Base-by-base conservation (phyloP, 2,329 filamentous ascomycete species). In the Aspergillus tanneri region DNA sequence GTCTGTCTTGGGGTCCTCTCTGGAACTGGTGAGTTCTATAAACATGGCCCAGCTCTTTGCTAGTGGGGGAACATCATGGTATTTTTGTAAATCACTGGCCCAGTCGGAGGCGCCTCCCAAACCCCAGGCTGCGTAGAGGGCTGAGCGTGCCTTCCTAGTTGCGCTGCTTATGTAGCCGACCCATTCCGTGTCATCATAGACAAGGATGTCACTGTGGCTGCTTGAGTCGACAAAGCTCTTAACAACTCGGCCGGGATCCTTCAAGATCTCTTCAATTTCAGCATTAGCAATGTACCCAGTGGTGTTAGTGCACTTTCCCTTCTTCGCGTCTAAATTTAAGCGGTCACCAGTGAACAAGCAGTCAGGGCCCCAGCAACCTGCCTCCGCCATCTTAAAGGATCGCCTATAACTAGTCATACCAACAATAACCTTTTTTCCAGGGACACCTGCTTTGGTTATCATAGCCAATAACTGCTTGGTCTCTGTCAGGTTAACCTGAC, bases 401-500 rank as follows among this genome's bases (percentile, higher is more conserved):
- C 67, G 56, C 0, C 66, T 68, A 49, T 70, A 70, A 52, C 62
- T 67, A 10, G 57, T 44, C 1, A 63, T 49, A 11, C 68, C 67
- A 7, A 67, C 59, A 11, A 64, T 22, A 30, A 70, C 44, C 55
- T 65, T 67, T 34, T 61, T 54, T 1, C 52, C 41, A 0, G 23
- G 22, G 5, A 49, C 47, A 7, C 47, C 47, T 2, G 47, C 47
- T 28, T 47, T 47, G 38, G 12, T 61, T 54, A 1, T 69, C 67
- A 27, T 54, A 2, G 65, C 52, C 3, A 74, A 54, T 0, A 68
- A 48, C 5, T 57, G 47, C 0, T 48, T 42, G 0, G 64, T 70
- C 41, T 73, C 68, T 0, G 70, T 73, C 37, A 60, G 47, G 55
- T 74, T 74, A 46, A 72, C 58, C 38, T 73, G 70, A 0, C 59